Evolutionary conservation across 2,329 filamentous ascomycete species (phyloP), one percentile per base, ranked within the genome.

Genomic region (Graphilbum fragrans): DNA sequence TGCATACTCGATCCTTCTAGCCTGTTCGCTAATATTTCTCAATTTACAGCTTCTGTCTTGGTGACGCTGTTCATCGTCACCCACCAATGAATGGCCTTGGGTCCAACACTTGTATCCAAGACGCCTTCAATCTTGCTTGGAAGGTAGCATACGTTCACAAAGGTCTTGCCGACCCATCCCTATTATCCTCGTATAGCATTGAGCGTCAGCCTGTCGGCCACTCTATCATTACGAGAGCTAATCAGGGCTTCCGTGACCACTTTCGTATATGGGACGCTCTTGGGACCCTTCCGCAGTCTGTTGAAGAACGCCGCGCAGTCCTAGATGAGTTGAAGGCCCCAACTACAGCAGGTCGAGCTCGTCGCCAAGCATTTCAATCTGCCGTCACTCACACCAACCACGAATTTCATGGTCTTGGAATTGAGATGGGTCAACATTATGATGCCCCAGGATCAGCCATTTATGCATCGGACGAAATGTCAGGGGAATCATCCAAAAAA

Each of bases 391-490:
- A 56, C 9, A 68, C 66, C 1, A 50, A 58, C 2, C 62, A 62
- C 41, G 72, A 73, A 50, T 72, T 71, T 45, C 69, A 74, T 43
- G 72, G 62, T 3, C 58, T 79, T 12, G 75, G 74, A 1, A 59
- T 71, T 12, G 72, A 77, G 49, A 77, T 77, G 72, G 70, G 70
- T 48, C 75, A 79, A 50, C 58, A 57, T 4, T 80, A 79, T 47
- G 37, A n/a, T n/a, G n/a, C n/a, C n/a, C n/a, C 56, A 6, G 64
- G 64, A 1, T 38, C 46, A 1, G 71, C 65, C 3, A 53, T 75
- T 3, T 68, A 67, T 45, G 48, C 58, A 1, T 51, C 47, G 0
- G 70, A 73, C 45, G 64, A 72, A 50, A 41, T 41, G 4, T 41
- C 45, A 19, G 47, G 48, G 27, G 42, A 37, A 41, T n/a, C n/a